Conservation (phyloP, 225 moss, liverwort and hornwort genomes). For the Pseudoscleropodium purum region DNA sequence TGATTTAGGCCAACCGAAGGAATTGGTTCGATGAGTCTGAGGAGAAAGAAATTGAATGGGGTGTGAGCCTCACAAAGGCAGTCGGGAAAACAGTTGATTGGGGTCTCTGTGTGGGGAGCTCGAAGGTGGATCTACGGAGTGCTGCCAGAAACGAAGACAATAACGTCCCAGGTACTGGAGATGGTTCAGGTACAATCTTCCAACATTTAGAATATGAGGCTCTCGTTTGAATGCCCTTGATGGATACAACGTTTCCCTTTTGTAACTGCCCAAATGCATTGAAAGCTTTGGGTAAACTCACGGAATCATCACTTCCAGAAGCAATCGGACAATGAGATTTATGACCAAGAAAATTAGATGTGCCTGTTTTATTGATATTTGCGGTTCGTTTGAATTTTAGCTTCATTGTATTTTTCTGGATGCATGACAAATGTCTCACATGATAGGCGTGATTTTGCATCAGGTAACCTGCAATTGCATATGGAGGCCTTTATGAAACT, state of each 20-base stretch:
- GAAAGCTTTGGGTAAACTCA: not conserved
- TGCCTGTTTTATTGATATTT: not conserved
- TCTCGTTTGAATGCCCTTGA: not conserved
- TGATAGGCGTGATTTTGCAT: not conserved
- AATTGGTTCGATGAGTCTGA: slow-evolving; percentile 54
- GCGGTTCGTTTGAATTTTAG: not conserved
- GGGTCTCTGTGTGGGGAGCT: slow-evolving; percentile 40
- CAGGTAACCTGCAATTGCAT: slow-evolving; percentile 61
- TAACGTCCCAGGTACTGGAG: not conserved
- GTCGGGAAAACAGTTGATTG: slow-evolving; percentile 18
- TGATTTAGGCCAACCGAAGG: slow-evolving; percentile 41
- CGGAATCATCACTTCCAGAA: not conserved
- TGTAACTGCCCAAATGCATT: not conserved
- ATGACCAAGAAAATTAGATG: not conserved
- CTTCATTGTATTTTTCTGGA: not conserved
- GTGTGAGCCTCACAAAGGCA: slow-evolving; percentile 29
- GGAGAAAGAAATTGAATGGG: slow-evolving; percentile 31
- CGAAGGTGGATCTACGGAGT: slow-evolving; percentile 15
- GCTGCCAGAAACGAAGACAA: not conserved
- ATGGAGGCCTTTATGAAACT: slow-evolving; percentile 79
- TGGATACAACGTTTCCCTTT: not conserved
- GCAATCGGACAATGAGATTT: not conserved
- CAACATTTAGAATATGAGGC: not conserved
- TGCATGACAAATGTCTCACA: not conserved
- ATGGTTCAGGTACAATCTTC: not conserved